phyloP scores from a whole-genome alignment of 2,329 filamentous ascomycete genomes.

The Helicocarpus griseus region DNA sequence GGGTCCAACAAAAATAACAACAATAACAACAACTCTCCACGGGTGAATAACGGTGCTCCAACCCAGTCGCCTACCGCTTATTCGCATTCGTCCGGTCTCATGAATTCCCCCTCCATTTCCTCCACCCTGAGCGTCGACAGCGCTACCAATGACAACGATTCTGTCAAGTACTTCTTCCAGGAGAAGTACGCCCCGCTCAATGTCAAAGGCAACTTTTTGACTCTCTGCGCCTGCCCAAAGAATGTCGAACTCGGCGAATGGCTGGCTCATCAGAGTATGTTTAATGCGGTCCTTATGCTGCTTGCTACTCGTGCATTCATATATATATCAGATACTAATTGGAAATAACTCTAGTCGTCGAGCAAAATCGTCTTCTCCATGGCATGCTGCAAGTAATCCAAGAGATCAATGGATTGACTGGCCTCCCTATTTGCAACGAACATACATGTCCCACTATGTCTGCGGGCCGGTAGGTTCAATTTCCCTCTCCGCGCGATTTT shows the following conservation, averaged over 20 bases:
- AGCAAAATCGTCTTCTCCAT: slow-evolving; percentile 82
- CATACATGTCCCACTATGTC: slow-evolving; percentile 85
- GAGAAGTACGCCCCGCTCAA: slow-evolving; percentile 64
- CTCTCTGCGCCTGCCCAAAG: slow-evolving; percentile 81
- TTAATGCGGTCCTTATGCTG: not conserved
- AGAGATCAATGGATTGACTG: slow-evolving; percentile 68
- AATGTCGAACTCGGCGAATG: slow-evolving; percentile 92
- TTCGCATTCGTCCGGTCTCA: slow-evolving; percentile 19
- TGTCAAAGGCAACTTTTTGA: slow-evolving; percentile 97
- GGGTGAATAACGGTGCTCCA: slow-evolving; percentile 28
- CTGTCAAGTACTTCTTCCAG: slow-evolving; percentile 42
- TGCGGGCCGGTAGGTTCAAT: slow-evolving; percentile 67
- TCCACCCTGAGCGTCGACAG: slow-evolving; percentile 29
- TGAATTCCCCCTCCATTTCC: slow-evolving; percentile 29
- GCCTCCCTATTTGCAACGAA: slow-evolving; percentile 71
- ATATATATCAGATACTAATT: slow-evolving; percentile 3
- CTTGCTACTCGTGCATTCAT: not conserved
- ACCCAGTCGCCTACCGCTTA: slow-evolving; percentile 22
- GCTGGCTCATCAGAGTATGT: slow-evolving; percentile 84
- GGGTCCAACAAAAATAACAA: slow-evolving; percentile 34
- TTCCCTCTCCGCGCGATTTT: not conserved
- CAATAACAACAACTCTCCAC: slow-evolving; percentile 29
- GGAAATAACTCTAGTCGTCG: slow-evolving; percentile 55
- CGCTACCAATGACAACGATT: slow-evolving; percentile 28
- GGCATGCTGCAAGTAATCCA: slow-evolving; percentile 84